phyloP scores from a whole-genome alignment of 495 filamentous ascomycete species.

The Bombardia bombarda region DNA sequence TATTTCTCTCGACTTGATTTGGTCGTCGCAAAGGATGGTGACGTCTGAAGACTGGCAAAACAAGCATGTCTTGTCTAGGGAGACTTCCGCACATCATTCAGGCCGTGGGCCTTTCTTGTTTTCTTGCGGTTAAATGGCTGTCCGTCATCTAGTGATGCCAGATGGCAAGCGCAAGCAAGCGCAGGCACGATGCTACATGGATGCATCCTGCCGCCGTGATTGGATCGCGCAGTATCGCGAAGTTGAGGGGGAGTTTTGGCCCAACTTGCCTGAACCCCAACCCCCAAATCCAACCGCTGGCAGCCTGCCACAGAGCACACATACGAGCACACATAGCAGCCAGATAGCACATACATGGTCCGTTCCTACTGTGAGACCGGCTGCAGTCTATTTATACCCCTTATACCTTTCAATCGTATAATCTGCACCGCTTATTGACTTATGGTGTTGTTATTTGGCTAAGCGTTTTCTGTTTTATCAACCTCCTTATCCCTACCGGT shows the following conservation, averaged over 20 bases:
- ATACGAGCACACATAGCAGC: too few relatives aligned
- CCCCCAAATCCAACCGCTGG: slow-evolving; percentile 4
- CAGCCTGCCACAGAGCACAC: too few relatives aligned
- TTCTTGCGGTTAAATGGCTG: slow-evolving; percentile 13
- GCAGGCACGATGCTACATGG: slow-evolving; percentile 16
- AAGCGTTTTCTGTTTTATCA: slow-evolving; percentile 3
- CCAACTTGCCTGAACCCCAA: slow-evolving; percentile 26
- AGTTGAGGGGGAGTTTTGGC: slow-evolving; percentile 17
- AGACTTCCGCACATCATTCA: too few relatives aligned
- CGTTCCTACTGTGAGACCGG: too few relatives aligned
- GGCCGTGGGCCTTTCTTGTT: too few relatives aligned
- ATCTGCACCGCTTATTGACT: neutral
- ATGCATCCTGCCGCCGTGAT: slow-evolving; percentile 22
- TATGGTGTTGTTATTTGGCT: slow-evolving; percentile 3
- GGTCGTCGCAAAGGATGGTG: too few relatives aligned
- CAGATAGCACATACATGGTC: too few relatives aligned
- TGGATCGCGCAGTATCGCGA: slow-evolving; percentile 17
- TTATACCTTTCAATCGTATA: neutral
- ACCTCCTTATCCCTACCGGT: too few relatives aligned
- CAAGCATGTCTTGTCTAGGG: too few relatives aligned
- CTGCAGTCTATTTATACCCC: neutral
- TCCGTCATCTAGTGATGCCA: slow-evolving; percentile 24
- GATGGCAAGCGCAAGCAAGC: slow-evolving; percentile 18
- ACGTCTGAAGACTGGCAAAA: too few relatives aligned
- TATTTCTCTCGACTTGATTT: too few relatives aligned